phyloP scores from a whole-genome alignment of 2,329 filamentous ascomycete species.

The Coniochaeta sp. region DNA sequence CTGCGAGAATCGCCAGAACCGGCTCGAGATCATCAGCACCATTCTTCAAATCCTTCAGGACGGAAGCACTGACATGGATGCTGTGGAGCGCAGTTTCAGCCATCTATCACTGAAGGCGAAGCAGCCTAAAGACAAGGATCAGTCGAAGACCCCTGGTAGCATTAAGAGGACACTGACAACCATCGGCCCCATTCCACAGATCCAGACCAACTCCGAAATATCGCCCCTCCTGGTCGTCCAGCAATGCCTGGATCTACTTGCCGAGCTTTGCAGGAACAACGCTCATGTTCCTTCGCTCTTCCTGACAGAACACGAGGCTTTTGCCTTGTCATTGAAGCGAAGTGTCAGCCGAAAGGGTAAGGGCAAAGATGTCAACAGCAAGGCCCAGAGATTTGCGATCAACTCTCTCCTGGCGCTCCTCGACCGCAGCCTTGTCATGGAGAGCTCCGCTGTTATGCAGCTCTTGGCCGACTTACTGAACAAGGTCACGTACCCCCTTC shows the following conservation, averaged over 20 bases:
- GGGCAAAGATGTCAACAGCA: slow-evolving; percentile 70
- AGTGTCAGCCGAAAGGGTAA: slow-evolving; percentile 79
- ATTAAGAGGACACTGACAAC: slow-evolving; percentile 69
- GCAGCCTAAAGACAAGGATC: slow-evolving; percentile 63
- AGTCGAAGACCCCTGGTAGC: slow-evolving; percentile 72
- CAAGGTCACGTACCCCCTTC: slow-evolving; percentile 80
- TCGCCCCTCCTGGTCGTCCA: slow-evolving; percentile 94
- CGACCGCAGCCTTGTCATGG: slow-evolving; percentile 91
- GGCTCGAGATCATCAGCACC: slow-evolving; percentile 87
- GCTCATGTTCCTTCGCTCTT: slow-evolving; percentile 86
- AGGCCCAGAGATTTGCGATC: slow-evolving; percentile 79
- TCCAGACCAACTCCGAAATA: slow-evolving; percentile 68
- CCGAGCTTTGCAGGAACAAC: slow-evolving; percentile 77
- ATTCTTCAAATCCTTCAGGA: slow-evolving; percentile 92
- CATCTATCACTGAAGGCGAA: slow-evolving; percentile 88
- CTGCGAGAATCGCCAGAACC: slow-evolving; percentile 93
- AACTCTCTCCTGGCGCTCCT: slow-evolving; percentile 84
- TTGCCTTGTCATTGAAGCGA: slow-evolving; percentile 68
- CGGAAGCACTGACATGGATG: slow-evolving; percentile 85
- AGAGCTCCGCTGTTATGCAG: slow-evolving; percentile 96
- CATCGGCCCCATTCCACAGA: slow-evolving; percentile 31
- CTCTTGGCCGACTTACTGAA: slow-evolving; percentile 81
- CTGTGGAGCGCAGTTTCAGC: slow-evolving; percentile 91
- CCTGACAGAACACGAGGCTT: slow-evolving; percentile 82
- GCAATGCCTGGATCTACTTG: slow-evolving; percentile 82